Percentiles rank a stretch among this genome's conserved stretches.
phyloP scores from a whole-genome alignment of 2,329 filamentous ascomycete genomes.

The Volutella citrinella region DNA sequence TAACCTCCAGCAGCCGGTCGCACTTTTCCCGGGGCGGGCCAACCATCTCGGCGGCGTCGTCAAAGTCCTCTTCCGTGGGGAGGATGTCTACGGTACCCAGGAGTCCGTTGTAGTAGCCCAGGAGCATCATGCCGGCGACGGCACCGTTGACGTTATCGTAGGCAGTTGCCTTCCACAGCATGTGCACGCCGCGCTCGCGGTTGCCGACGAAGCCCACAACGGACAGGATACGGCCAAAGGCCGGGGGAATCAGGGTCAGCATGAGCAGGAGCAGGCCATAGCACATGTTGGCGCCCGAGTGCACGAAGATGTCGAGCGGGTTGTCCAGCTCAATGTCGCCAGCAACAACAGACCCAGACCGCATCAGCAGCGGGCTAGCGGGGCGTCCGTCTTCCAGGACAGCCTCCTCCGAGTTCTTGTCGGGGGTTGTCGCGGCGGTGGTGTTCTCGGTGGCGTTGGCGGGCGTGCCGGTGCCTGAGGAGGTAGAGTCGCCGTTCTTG shows the following conservation, averaged over 20 bases:
- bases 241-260: slow-evolving; percentile 88
- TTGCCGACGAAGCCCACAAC: slow-evolving; percentile 92
- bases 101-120: slow-evolving; percentile 86
- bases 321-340: slow-evolving; percentile 67
- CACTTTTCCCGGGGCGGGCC: slow-evolving; percentile 73
- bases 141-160: slow-evolving; percentile 92
- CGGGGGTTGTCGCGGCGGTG: slow-evolving; percentile 17
- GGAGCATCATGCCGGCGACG: slow-evolving; percentile 74
- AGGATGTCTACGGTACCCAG: slow-evolving; percentile 87
- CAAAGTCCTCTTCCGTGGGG: slow-evolving; percentile 54
- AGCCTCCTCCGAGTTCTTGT: slow-evolving; percentile 12
- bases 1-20: slow-evolving; percentile 63
- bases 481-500: slow-evolving; percentile 19
- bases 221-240: slow-evolving; percentile 81
- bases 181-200: slow-evolving; percentile 72
- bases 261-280: slow-evolving; percentile 83
- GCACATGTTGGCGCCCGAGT: slow-evolving; percentile 84
- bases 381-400: slow-evolving; percentile 17
- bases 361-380: slow-evolving; percentile 20
- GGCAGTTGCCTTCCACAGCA: slow-evolving; percentile 87
- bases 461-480: slow-evolving; percentile 43
- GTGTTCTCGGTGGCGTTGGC: slow-evolving; percentile 18
- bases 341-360: slow-evolving; percentile 41
- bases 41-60: slow-evolving; percentile 55
- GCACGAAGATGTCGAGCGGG: slow-evolving; percentile 81